Conservation (phyloP, 371 early-diverging fungal species). For the Syncephalis plumigaleata region DNA sequence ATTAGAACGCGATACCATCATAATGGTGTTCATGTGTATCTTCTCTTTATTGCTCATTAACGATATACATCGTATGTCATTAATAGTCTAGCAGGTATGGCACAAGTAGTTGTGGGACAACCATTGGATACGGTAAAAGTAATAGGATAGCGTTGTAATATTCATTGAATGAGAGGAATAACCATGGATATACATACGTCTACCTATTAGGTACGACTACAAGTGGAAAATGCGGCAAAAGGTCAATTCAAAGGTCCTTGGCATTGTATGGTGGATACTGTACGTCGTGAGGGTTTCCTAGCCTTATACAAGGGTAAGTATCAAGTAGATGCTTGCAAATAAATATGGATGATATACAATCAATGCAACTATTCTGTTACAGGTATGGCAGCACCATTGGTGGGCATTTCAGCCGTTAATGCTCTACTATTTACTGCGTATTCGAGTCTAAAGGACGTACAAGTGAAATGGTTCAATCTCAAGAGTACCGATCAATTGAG, state of each 20-base stretch:
- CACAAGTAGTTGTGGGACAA: constrained; percentile 37
- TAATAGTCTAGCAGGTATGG: constrained; percentile 10
- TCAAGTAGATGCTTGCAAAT: background rate
- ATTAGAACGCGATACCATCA: no score
- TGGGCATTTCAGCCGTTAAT: constrained; percentile 72
- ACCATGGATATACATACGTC: no score
- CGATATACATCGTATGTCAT: no score
- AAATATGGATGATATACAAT: background rate
- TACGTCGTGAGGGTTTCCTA: constrained; percentile 41
- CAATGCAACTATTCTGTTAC: background rate
- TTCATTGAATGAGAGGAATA: constrained; percentile 9
- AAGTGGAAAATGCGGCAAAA: constrained; percentile 20
- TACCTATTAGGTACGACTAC: constrained; percentile 17
- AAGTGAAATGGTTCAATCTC: constrained; percentile 19
- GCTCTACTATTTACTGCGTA: constrained; percentile 67
- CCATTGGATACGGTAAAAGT: constrained; percentile 69
- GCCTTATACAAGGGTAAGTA: constrained; percentile 60
- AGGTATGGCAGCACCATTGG: constrained; percentile 66
- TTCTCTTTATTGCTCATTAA: no score
- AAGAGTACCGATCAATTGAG: constrained; percentile 13
- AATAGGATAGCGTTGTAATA: constrained; percentile 18
- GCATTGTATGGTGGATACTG: constrained; percentile 46
- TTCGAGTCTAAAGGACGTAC: constrained; percentile 31
- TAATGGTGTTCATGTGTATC: no score
- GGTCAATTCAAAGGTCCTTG: constrained; percentile 40